Conservation (phyloP, 108 stramenopile species). For the Chaetoceros tenuissimus region DNA sequence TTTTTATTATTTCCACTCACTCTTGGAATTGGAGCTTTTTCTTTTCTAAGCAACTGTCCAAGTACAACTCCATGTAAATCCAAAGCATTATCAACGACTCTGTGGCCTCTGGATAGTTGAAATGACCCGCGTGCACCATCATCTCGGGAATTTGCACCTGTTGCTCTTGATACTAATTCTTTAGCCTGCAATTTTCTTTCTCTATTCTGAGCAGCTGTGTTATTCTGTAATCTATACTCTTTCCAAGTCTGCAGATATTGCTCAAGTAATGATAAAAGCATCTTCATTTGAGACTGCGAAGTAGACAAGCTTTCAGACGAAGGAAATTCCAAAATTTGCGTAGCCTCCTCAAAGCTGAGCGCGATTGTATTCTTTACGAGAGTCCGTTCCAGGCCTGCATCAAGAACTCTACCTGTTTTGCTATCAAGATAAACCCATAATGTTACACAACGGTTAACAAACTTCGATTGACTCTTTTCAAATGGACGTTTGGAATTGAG, state of each 20-base stretch:
- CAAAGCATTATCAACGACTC: conserved; percentile 64
- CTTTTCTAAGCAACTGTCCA: conserved; percentile 24
- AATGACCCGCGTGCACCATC: conserved; percentile 41
- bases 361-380: conserved; percentile 52
- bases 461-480: neutral
- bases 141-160: conserved; percentile 24
- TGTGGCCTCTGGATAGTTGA: conserved; percentile 59
- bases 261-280: conserved; percentile 49
- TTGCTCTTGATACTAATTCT: conserved; percentile 40
- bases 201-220: conserved; percentile 42
- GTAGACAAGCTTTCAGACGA: conserved; percentile 9
- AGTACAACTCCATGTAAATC: conserved; percentile 57
- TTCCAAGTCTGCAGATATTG: conserved; percentile 46
- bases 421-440: conserved; percentile 85
- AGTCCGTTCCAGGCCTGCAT: conserved; percentile 73
- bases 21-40: conserved; percentile 45
- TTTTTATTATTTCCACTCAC: conserved; percentile 42
- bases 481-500: conserved; percentile 18
- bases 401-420: conserved; percentile 54
- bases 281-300: conserved; percentile 19
- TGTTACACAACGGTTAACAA: conserved; percentile 61
- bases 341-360: conserved; percentile 53
- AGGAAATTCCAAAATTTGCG: conserved; percentile 34
- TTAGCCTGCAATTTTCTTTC: conserved; percentile 44
- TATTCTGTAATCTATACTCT: conserved; percentile 23